phyloP scores from a whole-genome alignment of 1,284 basidiomycete species.

The Malassezia equina region DNA sequence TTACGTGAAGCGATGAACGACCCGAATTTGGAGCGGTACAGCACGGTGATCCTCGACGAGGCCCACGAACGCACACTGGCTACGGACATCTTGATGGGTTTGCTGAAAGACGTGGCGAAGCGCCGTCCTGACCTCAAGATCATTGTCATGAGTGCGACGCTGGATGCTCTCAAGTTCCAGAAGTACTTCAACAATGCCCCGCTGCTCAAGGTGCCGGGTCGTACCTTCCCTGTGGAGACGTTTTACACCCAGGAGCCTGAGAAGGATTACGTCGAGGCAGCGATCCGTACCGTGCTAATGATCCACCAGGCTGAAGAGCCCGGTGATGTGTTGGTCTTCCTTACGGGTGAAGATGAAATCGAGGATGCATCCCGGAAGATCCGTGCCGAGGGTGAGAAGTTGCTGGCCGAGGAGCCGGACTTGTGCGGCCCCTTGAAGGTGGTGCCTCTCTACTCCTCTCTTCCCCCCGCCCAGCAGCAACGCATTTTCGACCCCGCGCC shows the following conservation, averaged over 20 bases:
- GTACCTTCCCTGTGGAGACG: constrained; percentile 86
- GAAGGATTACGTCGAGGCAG: constrained; percentile 91
- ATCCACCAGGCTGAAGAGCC: constrained; percentile 91
- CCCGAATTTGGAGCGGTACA: constrained; percentile 75
- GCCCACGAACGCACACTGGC: constrained; percentile 96
- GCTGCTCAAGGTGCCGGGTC: constrained; percentile 87
- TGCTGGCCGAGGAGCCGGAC: constrained; percentile 38
- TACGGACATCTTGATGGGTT: constrained; percentile 96
- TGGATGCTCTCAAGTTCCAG: constrained; percentile 93
- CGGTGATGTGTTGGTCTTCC: constrained; percentile 85
- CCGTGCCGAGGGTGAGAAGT: constrained; percentile 57
- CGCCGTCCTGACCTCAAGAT: constrained; percentile 83
- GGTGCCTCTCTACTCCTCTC: constrained; percentile 83
- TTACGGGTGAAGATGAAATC: constrained; percentile 97
- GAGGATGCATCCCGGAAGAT: constrained; percentile 93
- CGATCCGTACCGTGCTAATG: constrained; percentile 91
- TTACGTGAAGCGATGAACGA: constrained; percentile 96
- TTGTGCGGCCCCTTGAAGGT: constrained; percentile 63
- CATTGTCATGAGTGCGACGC: constrained; percentile 95
- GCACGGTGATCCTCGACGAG: constrained; percentile 95
- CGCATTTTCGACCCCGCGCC: constrained; percentile 87
- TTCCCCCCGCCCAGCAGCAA: constrained; percentile 86
- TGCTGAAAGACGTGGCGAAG: constrained; percentile 65
- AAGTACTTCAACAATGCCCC: constrained; percentile 88
- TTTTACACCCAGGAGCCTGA: constrained; percentile 95